Evolutionary conservation across 208 protist genomes (phyloP), one percentile per base, ranked within the genome.

Genomic region (Crithidia acanthocephali): DNA sequence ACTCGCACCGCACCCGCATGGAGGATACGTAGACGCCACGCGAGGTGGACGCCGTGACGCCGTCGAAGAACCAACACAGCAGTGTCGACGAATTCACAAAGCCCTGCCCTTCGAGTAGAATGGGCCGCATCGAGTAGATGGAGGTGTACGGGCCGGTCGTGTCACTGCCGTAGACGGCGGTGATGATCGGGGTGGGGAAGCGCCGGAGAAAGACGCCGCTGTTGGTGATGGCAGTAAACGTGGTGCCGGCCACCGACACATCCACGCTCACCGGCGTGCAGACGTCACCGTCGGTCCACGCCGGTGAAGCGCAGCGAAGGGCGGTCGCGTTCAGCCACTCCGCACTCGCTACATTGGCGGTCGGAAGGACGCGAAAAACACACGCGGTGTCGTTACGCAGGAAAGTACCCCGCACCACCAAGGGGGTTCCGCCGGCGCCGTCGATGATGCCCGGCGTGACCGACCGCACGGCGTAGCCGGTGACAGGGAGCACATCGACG

Each of bases 381-480:
- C 72, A 85, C 22, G 40, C 3, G 20, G 48, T 48, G 16, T 32
- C 42, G 9, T 32, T 6, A 1, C 42, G 20, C 27, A 88, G 75
- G 16, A 63, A 69, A 28, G 79, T 67, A 9, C 84, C 84, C 2
- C 1, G 40, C 10, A 87, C 62, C 0, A 65, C 79, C 32, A 87
- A 16, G 1, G 44, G 6, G 22, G 74, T 74, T 6, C 60, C 71
- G 8, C 75, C 83, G 6, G 50, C 10, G 2, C 37, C 55, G 45
- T 81, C 76, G 2, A 60, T 66, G n/a, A 69, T 48, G 30, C 2
- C 16, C 16, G 84, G 76, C 2, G 58, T 35, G 10, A 86, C 27
- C 13, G 61, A 61, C 0, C 48, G 57, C 1, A 83, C 70, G 30
- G 37, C 71, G 50, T 76, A 88, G 11, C 68, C 42, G 32, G 77